A percentile compares a stretch with the other conserved stretches of the same genome.
These are phyloP conservation scores for Colletotrichum noveboracense DNA, from an alignment of 2,329 filamentous ascomycete genomes.

Conservation along the genomic window DNA sequence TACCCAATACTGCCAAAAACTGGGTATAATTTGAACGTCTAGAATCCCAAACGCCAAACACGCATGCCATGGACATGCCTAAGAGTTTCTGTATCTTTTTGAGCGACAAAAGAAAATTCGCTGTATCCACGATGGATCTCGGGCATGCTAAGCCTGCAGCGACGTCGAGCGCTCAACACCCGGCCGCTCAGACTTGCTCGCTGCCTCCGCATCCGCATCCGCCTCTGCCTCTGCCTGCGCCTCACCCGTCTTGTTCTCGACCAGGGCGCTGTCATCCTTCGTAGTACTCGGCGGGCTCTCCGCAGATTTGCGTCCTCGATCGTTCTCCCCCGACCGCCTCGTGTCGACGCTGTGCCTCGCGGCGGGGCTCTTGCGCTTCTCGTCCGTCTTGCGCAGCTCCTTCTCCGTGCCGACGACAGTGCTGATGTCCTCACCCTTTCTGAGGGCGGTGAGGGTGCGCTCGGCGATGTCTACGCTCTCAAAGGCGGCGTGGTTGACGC, in stretches of 20 bases:
- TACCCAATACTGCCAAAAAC: not conserved
- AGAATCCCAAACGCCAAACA: not conserved
- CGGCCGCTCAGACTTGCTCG: not conserved
- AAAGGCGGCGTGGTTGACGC: slow-evolving; percentile 49
- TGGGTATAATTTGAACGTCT: slow-evolving; percentile 12
- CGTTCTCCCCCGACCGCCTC: not conserved
- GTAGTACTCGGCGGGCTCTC: not conserved
- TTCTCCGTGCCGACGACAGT: slow-evolving; percentile 30
- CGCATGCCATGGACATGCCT: not conserved
- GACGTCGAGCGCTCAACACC: slow-evolving; percentile 6
- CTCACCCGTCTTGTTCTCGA: slow-evolving; percentile 4
- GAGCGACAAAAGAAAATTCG: not conserved
- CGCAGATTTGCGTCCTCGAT: not conserved
- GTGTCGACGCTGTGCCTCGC: slow-evolving; percentile 10
- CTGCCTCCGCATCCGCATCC: not conserved
- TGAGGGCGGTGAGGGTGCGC: slow-evolving; percentile 49
- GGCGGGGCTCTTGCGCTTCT: slow-evolving; percentile 18
- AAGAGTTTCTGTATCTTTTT: not conserved
- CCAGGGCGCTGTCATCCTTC: not conserved
- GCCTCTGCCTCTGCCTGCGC: not conserved
- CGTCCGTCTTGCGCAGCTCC: slow-evolving; percentile 24
- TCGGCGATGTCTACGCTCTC: slow-evolving; percentile 54
- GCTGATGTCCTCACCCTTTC: slow-evolving; percentile 46
- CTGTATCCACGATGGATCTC: not conserved
- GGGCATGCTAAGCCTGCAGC: slow-evolving; percentile 1